These are phyloP conservation scores for Carex cristatella DNA, from an alignment of 176 grass and related monocot species.

Conservation along the genomic window DNA sequence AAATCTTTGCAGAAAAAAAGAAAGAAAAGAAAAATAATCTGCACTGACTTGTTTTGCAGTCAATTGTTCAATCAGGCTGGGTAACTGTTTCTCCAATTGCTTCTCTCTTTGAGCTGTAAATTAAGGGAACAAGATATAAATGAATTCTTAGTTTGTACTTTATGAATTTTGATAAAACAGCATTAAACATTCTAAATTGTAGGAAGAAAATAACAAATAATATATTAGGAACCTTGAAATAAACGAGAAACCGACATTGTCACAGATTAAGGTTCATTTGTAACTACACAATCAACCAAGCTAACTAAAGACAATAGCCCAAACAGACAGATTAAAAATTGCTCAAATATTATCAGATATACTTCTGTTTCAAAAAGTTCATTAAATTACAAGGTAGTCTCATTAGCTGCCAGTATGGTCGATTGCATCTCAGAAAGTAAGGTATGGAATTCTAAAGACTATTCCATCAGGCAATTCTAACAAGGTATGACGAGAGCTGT, in stretches of 20 bases:
- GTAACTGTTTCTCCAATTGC: constrained; percentile 76
- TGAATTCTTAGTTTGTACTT: neutral
- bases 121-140: constrained; percentile 16
- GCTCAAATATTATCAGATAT: neutral
- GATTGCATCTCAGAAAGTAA: neutral
- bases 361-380: neutral
- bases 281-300: neutral
- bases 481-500: neutral
- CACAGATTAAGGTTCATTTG: neutral
- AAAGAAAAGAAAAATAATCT: neutral
- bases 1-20: neutral
- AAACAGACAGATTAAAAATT: neutral
- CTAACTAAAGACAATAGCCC: neutral
- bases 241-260: constrained; percentile 9
- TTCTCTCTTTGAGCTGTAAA: constrained; percentile 88
- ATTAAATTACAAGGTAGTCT: neutral
- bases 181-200: neutral
- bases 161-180: neutral
- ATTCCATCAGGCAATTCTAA: neutral
- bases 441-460: constrained; percentile 18
- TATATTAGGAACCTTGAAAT: neutral
- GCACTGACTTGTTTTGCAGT: constrained; percentile 76
- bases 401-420: neutral
- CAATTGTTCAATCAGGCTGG: constrained; percentile 86
- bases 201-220: neutral